Evolutionary conservation across 345 rosid genomes (phyloP).

Genomic region (Aethionema arabicum): DNA sequence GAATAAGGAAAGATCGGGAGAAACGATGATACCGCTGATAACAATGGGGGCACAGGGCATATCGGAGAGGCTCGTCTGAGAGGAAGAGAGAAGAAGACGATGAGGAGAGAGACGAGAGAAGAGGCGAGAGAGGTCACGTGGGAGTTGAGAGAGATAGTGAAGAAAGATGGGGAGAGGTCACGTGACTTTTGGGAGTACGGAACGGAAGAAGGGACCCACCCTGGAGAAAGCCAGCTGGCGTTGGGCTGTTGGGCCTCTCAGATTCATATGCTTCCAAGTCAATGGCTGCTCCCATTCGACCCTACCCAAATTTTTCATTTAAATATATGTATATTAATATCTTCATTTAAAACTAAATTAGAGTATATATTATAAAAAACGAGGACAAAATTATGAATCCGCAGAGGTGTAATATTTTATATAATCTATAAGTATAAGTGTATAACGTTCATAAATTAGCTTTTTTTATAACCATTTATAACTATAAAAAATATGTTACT

Average conservation of each 20-base stretch:
- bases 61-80: slow-evolving; percentile 28
- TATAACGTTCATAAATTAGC: too few species aligned
- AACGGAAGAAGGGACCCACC: slow-evolving; percentile 28
- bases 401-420: too few species aligned
- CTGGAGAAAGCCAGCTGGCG: slow-evolving; percentile 30
- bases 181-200: slow-evolving; percentile 38
- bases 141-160: slow-evolving; percentile 33
- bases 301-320: slow-evolving; percentile 22
- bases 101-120: slow-evolving; percentile 9
- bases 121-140: slow-evolving; percentile 37
- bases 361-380: too few species aligned
- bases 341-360: too few species aligned
- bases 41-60: slow-evolving; percentile 33
- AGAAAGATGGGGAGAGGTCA: slow-evolving; percentile 31
- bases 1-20: slow-evolving; percentile 16
- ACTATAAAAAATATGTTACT: too few species aligned
- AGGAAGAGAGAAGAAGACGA: slow-evolving; percentile 1
- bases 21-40: slow-evolving; percentile 29
- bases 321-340: not conserved
- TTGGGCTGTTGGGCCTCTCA: slow-evolving; percentile 43
- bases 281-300: slow-evolving; percentile 29
- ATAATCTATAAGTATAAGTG: too few species aligned
- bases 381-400: too few species aligned
- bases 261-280: slow-evolving; percentile 34
- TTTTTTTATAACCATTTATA: too few species aligned